Evolutionary conservation across 140 eudicot genomes (phyloP).

Genomic region (Anethum foeniculum): DNA sequence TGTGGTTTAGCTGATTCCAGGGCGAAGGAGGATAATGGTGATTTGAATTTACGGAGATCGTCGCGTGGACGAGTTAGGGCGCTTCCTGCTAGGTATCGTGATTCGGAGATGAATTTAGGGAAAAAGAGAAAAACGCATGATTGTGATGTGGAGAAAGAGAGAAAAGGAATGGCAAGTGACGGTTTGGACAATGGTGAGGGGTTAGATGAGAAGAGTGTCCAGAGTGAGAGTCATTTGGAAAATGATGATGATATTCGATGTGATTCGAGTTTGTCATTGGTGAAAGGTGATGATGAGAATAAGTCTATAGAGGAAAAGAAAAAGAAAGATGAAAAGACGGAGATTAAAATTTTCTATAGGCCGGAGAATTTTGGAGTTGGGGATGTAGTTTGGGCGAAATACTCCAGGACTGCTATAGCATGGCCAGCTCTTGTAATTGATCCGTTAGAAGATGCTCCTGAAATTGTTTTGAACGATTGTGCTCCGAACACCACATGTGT

Average conservation of each 20-base stretch:
- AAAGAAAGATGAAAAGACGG: neutral
- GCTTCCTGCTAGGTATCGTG: neutral
- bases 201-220: too few species aligned
- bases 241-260: neutral
- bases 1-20: neutral
- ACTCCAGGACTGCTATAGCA: constrained; percentile 54
- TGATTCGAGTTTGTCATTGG: neutral
- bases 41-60: neutral
- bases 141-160: neutral
- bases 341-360: neutral
- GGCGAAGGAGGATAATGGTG: neutral
- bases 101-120: neutral
- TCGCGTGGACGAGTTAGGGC: neutral
- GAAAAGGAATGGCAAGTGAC: neutral
- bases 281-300: neutral
- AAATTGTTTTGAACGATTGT: constrained; percentile 50
- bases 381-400: constrained; percentile 86
- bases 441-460: constrained; percentile 74
- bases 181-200: neutral
- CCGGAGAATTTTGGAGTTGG: constrained; percentile 13
- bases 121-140: neutral
- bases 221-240: neutral
- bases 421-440: constrained; percentile 93
- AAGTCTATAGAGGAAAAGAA: neutral
- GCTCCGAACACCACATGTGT: constrained; percentile 60